Conservation (phyloP, 352 stramenopile species). For the Phytopythium cucurbitacearum region DNA sequence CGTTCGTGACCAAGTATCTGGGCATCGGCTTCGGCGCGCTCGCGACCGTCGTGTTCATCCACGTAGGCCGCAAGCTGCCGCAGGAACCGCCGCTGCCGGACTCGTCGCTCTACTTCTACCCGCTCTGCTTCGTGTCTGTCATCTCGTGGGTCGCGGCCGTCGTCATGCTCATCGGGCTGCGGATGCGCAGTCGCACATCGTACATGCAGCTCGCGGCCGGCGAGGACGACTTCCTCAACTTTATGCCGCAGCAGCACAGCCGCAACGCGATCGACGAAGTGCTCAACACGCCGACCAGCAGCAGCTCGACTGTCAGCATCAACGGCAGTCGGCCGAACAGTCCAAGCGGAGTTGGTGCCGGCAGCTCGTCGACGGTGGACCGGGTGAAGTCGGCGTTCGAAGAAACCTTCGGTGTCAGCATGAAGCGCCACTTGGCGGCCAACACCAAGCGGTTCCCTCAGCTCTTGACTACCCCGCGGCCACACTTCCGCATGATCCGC, state of each 20-base stretch:
- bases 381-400: slow-evolving; percentile 67
- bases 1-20: slow-evolving; percentile 60
- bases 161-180: slow-evolving; percentile 60
- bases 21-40: slow-evolving; percentile 50
- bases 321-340: slow-evolving; percentile 5
- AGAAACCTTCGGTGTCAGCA: slow-evolving; percentile 58
- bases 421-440: slow-evolving; percentile 25
- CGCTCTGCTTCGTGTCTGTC: slow-evolving; percentile 71
- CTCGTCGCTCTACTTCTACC: slow-evolving; percentile 69
- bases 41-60: slow-evolving; percentile 47
- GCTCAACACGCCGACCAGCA: slow-evolving; percentile 13
- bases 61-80: slow-evolving; percentile 42
- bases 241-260: slow-evolving; percentile 34
- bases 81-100: slow-evolving; percentile 28
- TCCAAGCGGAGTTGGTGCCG: background rate
- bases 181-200: slow-evolving; percentile 50
- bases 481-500: slow-evolving; percentile 70
- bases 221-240: slow-evolving; percentile 50
- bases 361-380: slow-evolving; percentile 32
- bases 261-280: slow-evolving; percentile 20
- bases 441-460: slow-evolving; percentile 14
- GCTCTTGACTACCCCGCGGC: slow-evolving; percentile 45
- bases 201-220: slow-evolving; percentile 62
- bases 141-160: slow-evolving; percentile 63
- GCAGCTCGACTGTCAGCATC: slow-evolving; percentile 31